Conservation (phyloP, 2,329 filamentous ascomycete genomes). For the Cercospora canescens region DNA sequence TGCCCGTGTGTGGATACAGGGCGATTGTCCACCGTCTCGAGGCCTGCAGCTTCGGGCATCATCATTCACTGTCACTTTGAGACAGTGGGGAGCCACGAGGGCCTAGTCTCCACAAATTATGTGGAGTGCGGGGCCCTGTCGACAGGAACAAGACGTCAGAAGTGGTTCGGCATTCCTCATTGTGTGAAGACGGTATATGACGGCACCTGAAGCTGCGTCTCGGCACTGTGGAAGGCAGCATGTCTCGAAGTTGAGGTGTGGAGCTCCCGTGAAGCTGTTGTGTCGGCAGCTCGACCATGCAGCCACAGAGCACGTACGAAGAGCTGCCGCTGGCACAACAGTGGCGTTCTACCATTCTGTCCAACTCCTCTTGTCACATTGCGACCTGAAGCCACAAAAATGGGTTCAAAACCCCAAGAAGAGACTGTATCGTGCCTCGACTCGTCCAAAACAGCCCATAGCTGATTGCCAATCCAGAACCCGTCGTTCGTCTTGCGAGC, state of each 20-base stretch:
- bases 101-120: not conserved
- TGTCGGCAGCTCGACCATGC: not conserved
- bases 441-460: not conserved
- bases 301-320: not conserved
- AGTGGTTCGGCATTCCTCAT: not conserved
- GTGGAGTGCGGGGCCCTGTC: not conserved
- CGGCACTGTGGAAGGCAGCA: not conserved
- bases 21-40: not conserved
- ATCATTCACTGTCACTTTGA: not conserved
- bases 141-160: not conserved
- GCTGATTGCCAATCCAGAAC: constrained; percentile 54
- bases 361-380: not conserved
- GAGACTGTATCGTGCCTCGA: not conserved
- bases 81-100: not conserved
- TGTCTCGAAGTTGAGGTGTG: not conserved
- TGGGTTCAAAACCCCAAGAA: not conserved
- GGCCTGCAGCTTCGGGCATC: not conserved
- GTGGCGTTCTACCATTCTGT: not conserved
- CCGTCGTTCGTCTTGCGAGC: constrained; percentile 80
- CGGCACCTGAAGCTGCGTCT: not conserved
- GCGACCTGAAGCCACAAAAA: not conserved
- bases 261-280: not conserved
- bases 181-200: not conserved
- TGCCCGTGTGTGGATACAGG: not conserved
- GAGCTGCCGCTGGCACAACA: not conserved